Evolutionary conservation across 1,284 basidiomycete species (phyloP).

Genomic region (Ceraceosorus guamensis): DNA sequence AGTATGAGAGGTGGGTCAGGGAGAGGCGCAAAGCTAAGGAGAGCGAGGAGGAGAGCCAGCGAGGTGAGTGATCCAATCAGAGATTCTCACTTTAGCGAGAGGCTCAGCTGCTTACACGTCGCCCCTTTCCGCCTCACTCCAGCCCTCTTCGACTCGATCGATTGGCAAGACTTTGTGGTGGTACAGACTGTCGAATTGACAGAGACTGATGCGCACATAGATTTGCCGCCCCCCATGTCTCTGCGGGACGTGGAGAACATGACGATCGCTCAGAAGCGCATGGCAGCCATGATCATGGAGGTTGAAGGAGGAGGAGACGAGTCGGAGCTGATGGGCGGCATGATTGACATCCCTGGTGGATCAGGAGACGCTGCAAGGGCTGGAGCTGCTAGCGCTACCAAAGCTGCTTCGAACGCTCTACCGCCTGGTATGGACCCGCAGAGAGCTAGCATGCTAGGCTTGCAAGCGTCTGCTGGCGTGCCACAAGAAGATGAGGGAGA

Average conservation of each 20-base stretch:
- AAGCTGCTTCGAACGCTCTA: no score
- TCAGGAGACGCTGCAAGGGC: not conserved
- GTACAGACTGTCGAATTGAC: constrained; percentile 99
- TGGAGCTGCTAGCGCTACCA: constrained; percentile 1
- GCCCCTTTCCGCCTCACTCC: no score
- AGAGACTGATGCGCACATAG: constrained; percentile 68
- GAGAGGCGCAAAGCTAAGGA: constrained; percentile 78
- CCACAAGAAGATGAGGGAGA: constrained; percentile 56
- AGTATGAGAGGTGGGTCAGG: constrained; percentile 76
- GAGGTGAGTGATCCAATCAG: constrained; percentile 6
- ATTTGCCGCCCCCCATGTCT: constrained; percentile 89
- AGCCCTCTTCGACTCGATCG: constrained; percentile 71
- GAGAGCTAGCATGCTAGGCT: no score
- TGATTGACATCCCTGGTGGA: not conserved
- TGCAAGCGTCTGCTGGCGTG: not conserved
- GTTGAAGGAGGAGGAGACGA: constrained; percentile 61
- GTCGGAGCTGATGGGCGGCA: not conserved
- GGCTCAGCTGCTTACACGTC: not conserved
- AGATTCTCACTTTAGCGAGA: not conserved
- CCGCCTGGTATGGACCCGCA: not conserved
- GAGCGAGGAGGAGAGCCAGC: constrained; percentile 67
- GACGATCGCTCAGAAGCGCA: constrained; percentile 92
- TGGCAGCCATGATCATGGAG: constrained; percentile 98
- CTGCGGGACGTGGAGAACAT: constrained; percentile 91
- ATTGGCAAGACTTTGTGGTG: constrained; percentile 99